Base-by-base conservation (phyloP, 2,329 filamentous ascomycete genomes). In the Ophiosphaerella herpotricha region DNA sequence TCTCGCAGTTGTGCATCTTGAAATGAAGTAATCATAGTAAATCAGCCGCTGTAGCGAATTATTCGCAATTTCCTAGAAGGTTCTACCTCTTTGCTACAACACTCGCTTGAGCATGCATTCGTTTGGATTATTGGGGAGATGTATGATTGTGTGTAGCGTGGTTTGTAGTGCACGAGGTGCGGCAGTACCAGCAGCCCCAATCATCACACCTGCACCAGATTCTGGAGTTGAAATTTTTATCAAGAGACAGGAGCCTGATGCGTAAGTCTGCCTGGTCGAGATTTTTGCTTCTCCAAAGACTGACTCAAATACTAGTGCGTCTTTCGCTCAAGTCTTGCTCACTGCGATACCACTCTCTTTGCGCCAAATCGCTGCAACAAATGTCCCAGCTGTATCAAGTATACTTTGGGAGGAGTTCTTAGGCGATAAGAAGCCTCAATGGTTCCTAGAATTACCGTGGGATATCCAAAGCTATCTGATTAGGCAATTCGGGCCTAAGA, bases 381-480 rank as follows among this genome's bases (percentile, higher is more conserved):
- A 73, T 33, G 44, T 71, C 24, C 68, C 69, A 2, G 70, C 67
- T 4, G 64, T 68, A 2, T 73, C 71, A 6, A 66, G 66, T 45
- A 67, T 73, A 7, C 43, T 73, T 6, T 69, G 64, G 63, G 52
- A 57, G 2, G 64, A 73, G 7, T 73, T 73, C 29, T 48, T 72
- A 2, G 67, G 71, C 26, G 55, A 66, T 18, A 67, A 67, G 5
- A 68, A 58, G 31, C 71, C 70, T 5, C 49, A 59, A 12, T 73
- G 71, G 70, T 73, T 73, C 24, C 38, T 43, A 5, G 60, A 64
- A 18, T 43, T 73, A 14, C 70, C 70, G n/a, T 51, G 45, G 33
- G 60, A 72, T 18, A 63, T 73, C 16, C 70, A 72, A 43, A 66
- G 52, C 32, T 73, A 73, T 48, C 54, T 73, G 34, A 64, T 72